These are phyloP conservation scores for Monilinia laxa DNA, from an alignment of 2,329 filamentous ascomycete genomes.

Conservation along the genomic window DNA sequence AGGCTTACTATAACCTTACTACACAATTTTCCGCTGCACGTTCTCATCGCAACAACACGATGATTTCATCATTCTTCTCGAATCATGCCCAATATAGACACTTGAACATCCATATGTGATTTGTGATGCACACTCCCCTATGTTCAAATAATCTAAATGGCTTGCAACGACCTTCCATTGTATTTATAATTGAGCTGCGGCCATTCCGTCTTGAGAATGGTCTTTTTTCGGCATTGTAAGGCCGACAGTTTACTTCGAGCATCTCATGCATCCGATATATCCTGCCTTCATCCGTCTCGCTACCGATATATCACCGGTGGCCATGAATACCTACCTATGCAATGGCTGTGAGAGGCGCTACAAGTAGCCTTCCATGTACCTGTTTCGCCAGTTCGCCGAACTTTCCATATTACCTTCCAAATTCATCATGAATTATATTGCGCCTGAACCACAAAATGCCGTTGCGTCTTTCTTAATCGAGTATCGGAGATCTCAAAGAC, in stretches of 20 bases:
- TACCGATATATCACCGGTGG: background rate
- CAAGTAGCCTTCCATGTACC: background rate
- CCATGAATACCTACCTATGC: background rate
- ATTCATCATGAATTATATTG: background rate
- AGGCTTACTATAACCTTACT: background rate
- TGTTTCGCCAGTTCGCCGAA: background rate
- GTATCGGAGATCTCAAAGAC: background rate
- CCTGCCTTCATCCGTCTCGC: background rate
- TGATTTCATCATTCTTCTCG: slow-evolving; percentile 3
- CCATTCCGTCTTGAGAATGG: background rate
- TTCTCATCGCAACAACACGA: background rate
- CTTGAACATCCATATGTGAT: background rate
- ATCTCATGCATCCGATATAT: background rate
- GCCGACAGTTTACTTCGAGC: background rate
- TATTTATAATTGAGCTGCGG: slow-evolving; percentile 7
- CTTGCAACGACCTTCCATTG: background rate
- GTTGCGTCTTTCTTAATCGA: background rate
- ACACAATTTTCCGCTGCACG: background rate
- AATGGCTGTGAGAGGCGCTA: background rate
- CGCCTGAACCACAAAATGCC: background rate
- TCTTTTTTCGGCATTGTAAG: background rate
- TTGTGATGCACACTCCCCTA: background rate
- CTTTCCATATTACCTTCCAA: background rate
- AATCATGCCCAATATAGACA: background rate
- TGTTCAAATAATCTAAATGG: no score